These are phyloP conservation scores for Hemileccinum hortonii DNA, from an alignment of 1,284 basidiomycete species.

Conservation along the genomic window DNA sequence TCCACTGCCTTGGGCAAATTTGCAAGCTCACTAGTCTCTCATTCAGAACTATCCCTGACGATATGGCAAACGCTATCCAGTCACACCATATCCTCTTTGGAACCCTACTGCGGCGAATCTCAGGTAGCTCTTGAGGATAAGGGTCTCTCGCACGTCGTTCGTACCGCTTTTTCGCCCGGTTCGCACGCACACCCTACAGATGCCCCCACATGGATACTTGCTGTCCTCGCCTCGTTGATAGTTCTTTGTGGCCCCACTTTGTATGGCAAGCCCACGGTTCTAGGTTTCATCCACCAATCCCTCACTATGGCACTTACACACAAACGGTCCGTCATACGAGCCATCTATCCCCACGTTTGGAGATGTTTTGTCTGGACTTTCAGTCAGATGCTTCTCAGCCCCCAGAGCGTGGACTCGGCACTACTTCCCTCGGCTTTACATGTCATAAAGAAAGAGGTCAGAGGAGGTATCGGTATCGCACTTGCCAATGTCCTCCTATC, in stretches of 20 bases:
- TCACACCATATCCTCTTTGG: conserved; percentile 31
- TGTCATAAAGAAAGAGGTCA: conserved; percentile 46
- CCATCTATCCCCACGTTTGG: conserved; percentile 50
- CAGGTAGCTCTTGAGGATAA: not conserved
- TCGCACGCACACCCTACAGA: conserved; percentile 25
- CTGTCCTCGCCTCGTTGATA: conserved; percentile 47
- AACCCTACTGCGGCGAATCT: conserved; percentile 19
- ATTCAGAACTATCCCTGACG: conserved; percentile 9
- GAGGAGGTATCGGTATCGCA: conserved; percentile 39
- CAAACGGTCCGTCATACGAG: conserved; percentile 33
- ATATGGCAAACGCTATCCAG: conserved; percentile 16
- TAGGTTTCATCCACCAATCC: conserved; percentile 42
- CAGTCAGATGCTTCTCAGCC: conserved; percentile 16
- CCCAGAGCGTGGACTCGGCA: conserved; percentile 12
- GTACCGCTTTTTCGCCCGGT: conserved; percentile 26
- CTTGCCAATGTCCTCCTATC: conserved; percentile 42
- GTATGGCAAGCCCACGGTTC: conserved; percentile 40
- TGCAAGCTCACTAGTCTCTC: conserved; percentile 31
- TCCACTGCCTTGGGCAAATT: conserved; percentile 43
- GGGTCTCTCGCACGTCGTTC: conserved; percentile 20
- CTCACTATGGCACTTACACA: conserved; percentile 35
- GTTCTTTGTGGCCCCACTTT: conserved; percentile 46
- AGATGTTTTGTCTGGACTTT: conserved; percentile 57
- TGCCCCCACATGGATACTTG: conserved; percentile 36
- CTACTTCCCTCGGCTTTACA: conserved; percentile 37